Evolutionary conservation across 208 protist species (phyloP).

Genomic region (Acanthamoeba sp.): DNA sequence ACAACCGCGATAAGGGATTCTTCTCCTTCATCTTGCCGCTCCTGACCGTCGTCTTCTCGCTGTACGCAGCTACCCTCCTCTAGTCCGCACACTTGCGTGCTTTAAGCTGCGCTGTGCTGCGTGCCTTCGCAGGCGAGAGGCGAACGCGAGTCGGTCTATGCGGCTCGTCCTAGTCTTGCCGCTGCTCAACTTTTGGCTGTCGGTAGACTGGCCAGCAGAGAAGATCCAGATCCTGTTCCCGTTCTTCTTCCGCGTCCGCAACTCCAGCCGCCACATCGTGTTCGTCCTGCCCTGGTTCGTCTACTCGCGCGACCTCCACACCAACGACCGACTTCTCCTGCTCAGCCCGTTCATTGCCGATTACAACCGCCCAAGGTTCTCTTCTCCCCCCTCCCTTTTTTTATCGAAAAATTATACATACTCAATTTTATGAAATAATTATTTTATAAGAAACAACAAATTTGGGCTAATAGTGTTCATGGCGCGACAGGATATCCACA

Average conservation of each 20-base stretch:
- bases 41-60: neutral
- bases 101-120: too few species aligned
- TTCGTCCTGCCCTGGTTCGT: conserved; percentile 5
- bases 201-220: neutral
- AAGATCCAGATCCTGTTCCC: neutral
- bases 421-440: too few species aligned
- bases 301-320: neutral
- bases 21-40: neutral
- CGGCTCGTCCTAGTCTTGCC: neutral
- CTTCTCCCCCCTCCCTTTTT: too few species aligned
- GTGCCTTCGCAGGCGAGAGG: too few species aligned
- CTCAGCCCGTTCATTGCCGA: conserved; percentile 4
- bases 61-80: neutral
- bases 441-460: too few species aligned
- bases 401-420: too few species aligned
- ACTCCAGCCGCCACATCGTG: neutral
- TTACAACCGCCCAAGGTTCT: neutral
- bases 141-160: too few species aligned
- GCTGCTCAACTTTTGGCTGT: neutral
- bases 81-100: too few species aligned
- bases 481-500: too few species aligned
- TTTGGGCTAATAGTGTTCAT: too few species aligned
- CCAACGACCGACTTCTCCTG: neutral
- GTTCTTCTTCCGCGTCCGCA: neutral
- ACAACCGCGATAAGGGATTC: neutral